Percentiles rank a stretch among this genome's conserved stretches.
Evolutionary conservation across 1,139 yeast genomes (phyloP).

Genomic region (Chernovozyma aurita): DNA sequence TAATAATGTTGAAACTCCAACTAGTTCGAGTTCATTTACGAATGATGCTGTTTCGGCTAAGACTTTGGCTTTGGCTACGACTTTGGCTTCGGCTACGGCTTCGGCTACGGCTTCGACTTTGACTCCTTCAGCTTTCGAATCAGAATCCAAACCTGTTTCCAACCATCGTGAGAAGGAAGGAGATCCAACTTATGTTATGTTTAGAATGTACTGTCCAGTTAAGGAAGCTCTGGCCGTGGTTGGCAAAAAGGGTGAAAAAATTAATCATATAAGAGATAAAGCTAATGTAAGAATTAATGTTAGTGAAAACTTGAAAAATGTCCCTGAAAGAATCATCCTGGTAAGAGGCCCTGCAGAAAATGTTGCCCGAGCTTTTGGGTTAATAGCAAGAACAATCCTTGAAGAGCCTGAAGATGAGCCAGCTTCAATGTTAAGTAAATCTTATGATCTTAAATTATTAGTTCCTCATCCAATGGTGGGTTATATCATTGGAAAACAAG

Average conservation of each 20-base stretch:
- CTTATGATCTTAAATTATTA: constrained; percentile 55
- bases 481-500: constrained; percentile 75
- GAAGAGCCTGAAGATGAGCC: constrained; percentile 69
- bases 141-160: constrained; percentile 10
- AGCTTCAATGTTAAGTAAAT: constrained; percentile 50
- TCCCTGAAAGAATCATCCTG: constrained; percentile 73
- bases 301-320: constrained; percentile 71
- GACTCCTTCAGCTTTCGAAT: background rate
- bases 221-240: constrained; percentile 73
- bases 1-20: background rate
- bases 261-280: constrained; percentile 59
- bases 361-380: constrained; percentile 80
- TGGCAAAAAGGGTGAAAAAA: constrained; percentile 74
- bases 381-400: constrained; percentile 61
- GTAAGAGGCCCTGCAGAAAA: constrained; percentile 75
- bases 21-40: background rate
- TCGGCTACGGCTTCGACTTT: constrained; percentile 4
- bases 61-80: background rate
- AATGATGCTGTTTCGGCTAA: background rate
- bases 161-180: constrained; percentile 34
- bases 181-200: constrained; percentile 58
- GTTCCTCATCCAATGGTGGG: constrained; percentile 84
- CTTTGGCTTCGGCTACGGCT: constrained; percentile 1
- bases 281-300: constrained; percentile 69
- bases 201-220: constrained; percentile 74